phyloP scores from a whole-genome alignment of 805 yeast species.

The Cyberlindnera xylosilytica region DNA sequence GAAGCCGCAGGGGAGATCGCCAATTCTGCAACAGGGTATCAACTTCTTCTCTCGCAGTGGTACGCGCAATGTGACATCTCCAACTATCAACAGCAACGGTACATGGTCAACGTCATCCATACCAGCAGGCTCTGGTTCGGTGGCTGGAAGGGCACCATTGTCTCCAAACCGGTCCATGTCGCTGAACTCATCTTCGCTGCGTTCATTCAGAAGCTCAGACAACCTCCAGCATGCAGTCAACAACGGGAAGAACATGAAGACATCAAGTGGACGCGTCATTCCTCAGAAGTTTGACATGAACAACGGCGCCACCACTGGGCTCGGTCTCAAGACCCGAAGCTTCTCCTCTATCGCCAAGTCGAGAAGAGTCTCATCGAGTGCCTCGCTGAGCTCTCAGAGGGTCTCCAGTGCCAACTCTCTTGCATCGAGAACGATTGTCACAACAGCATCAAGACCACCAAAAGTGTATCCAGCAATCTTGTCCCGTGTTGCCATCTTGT shows the following conservation, averaged over 20 bases:
- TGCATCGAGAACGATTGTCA: constrained; percentile 41
- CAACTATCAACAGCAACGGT: constrained; percentile 16
- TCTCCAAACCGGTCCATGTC: constrained; percentile 34
- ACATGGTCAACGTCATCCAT: constrained; percentile 5
- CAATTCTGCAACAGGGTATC: constrained; percentile 37
- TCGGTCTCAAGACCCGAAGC: constrained; percentile 44
- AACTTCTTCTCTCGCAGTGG: constrained; percentile 31
- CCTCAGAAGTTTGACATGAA: constrained; percentile 44
- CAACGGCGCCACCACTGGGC: constrained; percentile 24
- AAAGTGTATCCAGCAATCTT: constrained; percentile 86
- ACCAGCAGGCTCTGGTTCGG: constrained; percentile 1
- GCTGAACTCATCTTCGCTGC: constrained; percentile 31
- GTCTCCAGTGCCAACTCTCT: constrained; percentile 23
- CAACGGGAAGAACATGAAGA: constrained; percentile 33
- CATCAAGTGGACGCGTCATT: constrained; percentile 41
- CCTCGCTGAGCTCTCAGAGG: constrained; percentile 24
- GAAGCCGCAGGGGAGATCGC: constrained; percentile 28
- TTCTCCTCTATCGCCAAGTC: constrained; percentile 36
- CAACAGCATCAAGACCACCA: constrained; percentile 49
- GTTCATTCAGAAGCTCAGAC: constrained; percentile 29
- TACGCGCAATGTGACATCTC: constrained; percentile 25
- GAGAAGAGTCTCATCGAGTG: constrained; percentile 24
- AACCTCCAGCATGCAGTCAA: constrained; percentile 17
- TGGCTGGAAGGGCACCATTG: constrained; percentile 15
- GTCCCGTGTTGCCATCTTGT: constrained; percentile 77